phyloP scores from a whole-genome alignment of 2,329 filamentous ascomycete genomes.

The Eurotiales sp. region DNA sequence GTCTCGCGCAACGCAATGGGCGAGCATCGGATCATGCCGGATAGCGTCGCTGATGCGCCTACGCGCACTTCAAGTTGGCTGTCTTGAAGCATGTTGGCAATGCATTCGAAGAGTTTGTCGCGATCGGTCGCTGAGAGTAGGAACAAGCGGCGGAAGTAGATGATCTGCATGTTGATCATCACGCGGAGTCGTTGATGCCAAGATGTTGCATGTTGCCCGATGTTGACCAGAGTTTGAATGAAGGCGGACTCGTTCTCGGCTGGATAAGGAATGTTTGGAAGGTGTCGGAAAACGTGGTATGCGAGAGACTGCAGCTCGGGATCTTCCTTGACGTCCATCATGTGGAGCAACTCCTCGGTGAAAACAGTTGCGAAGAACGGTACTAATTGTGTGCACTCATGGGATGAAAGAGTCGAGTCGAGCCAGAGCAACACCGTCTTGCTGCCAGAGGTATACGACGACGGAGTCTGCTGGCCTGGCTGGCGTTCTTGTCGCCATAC shows the following conservation, averaged over 20 bases:
- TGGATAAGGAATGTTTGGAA: slow-evolving; percentile 91
- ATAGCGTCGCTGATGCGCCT: slow-evolving; percentile 86
- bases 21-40: slow-evolving; percentile 97
- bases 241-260: slow-evolving; percentile 80
- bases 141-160: slow-evolving; percentile 96
- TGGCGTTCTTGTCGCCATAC: slow-evolving; percentile 80
- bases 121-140: slow-evolving; percentile 72
- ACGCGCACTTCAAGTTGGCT: slow-evolving; percentile 89
- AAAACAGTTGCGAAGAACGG: slow-evolving; percentile 87
- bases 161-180: slow-evolving; percentile 96
- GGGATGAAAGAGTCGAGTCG: slow-evolving; percentile 82
- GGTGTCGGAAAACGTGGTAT: slow-evolving; percentile 93
- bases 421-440: slow-evolving; percentile 97
- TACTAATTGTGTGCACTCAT: slow-evolving; percentile 87
- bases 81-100: slow-evolving; percentile 94
- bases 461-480: slow-evolving; percentile 87
- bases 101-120: slow-evolving; percentile 77
- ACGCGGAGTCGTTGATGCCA: slow-evolving; percentile 96
- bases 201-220: slow-evolving; percentile 76
- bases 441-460: slow-evolving; percentile 89
- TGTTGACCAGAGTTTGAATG: slow-evolving; percentile 78
- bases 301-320: slow-evolving; percentile 90
- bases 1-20: slow-evolving; percentile 73
- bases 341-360: slow-evolving; percentile 90
- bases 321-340: slow-evolving; percentile 99